phyloP scores from a whole-genome alignment of 2,329 filamentous ascomycete genomes.

The Colletotrichum sp. region DNA sequence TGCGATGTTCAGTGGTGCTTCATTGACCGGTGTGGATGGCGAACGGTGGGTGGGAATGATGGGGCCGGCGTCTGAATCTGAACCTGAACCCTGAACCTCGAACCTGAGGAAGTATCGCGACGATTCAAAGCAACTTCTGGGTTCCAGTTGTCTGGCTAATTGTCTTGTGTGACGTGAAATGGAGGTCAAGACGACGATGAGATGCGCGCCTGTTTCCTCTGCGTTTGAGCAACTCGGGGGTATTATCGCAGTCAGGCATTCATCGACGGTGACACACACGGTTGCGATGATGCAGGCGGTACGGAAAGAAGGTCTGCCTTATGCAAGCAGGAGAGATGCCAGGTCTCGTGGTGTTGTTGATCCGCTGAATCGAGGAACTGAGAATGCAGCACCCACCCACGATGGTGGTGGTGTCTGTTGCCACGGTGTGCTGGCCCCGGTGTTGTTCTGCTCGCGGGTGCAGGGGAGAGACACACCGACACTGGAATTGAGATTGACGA shows the following conservation, averaged over 20 bases:
- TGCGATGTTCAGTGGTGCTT: not conserved
- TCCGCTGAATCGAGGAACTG: not conserved
- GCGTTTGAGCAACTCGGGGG: not conserved
- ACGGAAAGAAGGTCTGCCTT: not conserved
- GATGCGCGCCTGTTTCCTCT: not conserved
- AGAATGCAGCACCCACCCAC: not conserved
- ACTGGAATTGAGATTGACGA: conserved; percentile 7
- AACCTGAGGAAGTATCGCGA: not conserved
- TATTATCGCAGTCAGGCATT: not conserved
- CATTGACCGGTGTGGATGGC: not conserved
- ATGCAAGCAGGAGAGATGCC: not conserved
- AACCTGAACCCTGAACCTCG: not conserved
- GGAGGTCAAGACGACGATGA: not conserved
- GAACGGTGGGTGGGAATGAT: not conserved
- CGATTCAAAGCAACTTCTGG: not conserved
- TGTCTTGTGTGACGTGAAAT: not conserved
- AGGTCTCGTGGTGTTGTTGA: not conserved
- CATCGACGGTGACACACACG: not conserved
- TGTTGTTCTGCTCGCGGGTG: not conserved
- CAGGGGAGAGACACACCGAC: not conserved
- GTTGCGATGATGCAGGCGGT: not conserved
- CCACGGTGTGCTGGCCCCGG: not conserved
- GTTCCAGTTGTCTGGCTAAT: not conserved
- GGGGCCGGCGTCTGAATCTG: not conserved
- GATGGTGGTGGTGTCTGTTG: not conserved